Evolutionary conservation across 208 protist genomes (phyloP), one percentile per base, ranked within the genome.

Genomic region (Acanthamoeba royreba): DNA sequence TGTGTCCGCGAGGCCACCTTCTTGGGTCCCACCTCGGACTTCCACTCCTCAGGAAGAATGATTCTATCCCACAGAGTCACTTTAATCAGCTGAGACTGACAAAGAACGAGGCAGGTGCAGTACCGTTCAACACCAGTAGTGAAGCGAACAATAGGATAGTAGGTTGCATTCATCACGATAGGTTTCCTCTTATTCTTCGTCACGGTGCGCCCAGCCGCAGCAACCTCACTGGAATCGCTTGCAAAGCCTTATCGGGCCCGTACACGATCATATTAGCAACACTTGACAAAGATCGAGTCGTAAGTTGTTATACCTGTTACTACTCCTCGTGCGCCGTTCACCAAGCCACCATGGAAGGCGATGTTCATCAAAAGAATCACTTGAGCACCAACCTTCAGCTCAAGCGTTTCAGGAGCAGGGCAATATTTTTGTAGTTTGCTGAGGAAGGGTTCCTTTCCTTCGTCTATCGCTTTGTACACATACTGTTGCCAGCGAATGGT

Each of bases 301-400:
- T 77, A 35, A 11, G 17, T 9, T 8, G 31, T n/a, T 9, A 46
- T 11, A 77, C 58, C 86, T 13, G 72, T 38, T 1, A 94, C 93
- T 5, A 95, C 94, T 40, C 93, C 94, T 19, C 66, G 35, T 15
- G 96, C 96, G 58, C 83, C 94, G 94, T 97, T 97, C 4, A 97
- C 94, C 4, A 97, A 58, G 22, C 89, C 94, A 25, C 46, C 86
- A 28, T 17, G 35, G 61, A 92, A 31, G 3, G 77, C 55, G 42
- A 93, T 61, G 69, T 97, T 97, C 63, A 95, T 97, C 8, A 97
- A 31, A 3, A 97, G 53, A 28, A 97, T 97, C 1, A 97, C 96
- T 31, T 97, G 90, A 9, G 52, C 45, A 45, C 49, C 49, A 4
- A 92, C 55, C 4, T 72, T 63, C 31, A 92, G 49, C 28, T 92